Percentiles rank a stretch among this genome's conserved stretches.
Evolutionary conservation across 1,284 basidiomycete genomes (phyloP).

Genomic region (Volvariella volvacea): DNA sequence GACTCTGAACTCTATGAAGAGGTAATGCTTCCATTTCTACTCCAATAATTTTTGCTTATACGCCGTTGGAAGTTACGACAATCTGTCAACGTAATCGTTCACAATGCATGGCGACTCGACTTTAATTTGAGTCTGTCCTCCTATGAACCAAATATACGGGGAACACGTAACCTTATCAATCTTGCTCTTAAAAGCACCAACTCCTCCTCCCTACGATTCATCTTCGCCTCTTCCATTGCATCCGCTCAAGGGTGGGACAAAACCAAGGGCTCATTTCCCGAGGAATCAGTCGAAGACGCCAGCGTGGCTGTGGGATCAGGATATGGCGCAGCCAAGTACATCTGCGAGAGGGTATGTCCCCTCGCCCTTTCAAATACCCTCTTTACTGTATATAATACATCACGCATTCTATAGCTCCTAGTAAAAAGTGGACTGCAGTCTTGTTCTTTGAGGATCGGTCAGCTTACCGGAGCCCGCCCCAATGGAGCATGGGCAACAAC

Average conservation of each 20-base stretch:
- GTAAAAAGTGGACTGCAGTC: constrained; percentile 13
- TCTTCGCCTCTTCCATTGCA: constrained; percentile 13
- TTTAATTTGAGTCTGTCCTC: constrained; percentile 29
- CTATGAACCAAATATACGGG: constrained; percentile 28
- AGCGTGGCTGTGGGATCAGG: constrained; percentile 17
- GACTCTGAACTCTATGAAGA: background rate
- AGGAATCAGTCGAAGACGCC: constrained; percentile 15
- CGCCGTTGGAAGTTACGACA: constrained; percentile 16
- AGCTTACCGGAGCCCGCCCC: constrained; percentile 13
- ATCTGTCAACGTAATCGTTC: constrained; percentile 15
- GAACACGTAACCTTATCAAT: constrained; percentile 33
- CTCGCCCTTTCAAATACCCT: constrained; percentile 5
- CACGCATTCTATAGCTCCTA: constrained; percentile 6
- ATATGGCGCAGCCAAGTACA: constrained; percentile 19
- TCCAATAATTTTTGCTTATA: constrained; percentile 24
- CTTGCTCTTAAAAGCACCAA: constrained; percentile 26
- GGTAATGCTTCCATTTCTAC: no score
- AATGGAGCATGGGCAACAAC: constrained; percentile 15
- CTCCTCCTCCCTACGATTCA: constrained; percentile 13
- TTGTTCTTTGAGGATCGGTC: constrained; percentile 12
- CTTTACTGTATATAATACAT: background rate
- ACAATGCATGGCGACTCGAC: constrained; percentile 37
- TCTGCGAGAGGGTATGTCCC: constrained; percentile 22
- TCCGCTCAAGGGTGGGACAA: constrained; percentile 23
- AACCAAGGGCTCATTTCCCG: constrained; percentile 13